phyloP scores from a whole-genome alignment of 257 asterid genomes.

The Solanum sitiens region DNA sequence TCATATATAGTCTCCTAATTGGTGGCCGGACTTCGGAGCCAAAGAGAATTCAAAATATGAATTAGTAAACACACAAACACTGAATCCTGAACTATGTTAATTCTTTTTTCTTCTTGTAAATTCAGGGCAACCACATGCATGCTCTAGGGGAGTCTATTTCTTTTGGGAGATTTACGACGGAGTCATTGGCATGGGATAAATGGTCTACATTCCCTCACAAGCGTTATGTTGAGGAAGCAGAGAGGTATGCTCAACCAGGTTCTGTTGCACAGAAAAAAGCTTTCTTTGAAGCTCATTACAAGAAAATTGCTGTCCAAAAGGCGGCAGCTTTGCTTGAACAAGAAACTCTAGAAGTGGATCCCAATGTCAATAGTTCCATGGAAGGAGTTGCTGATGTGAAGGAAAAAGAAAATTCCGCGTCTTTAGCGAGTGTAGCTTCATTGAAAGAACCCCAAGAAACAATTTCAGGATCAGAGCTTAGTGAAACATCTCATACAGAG shows the following conservation, averaged over 20 bases:
- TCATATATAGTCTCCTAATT: neutral
- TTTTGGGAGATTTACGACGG: conserved; percentile 70
- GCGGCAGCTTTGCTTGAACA: conserved; percentile 69
- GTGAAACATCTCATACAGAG: conserved; percentile 43
- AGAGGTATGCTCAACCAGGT: conserved; percentile 68
- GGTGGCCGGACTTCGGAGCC: neutral
- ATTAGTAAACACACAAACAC: neutral
- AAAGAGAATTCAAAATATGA: neutral
- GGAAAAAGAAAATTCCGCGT: neutral
- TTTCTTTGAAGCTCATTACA: conserved; percentile 98
- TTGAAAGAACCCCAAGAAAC: conserved; percentile 8
- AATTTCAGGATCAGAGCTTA: conserved; percentile 43
- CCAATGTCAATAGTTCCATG: neutral
- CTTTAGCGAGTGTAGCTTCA: neutral
- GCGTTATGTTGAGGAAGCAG: conserved; percentile 88
- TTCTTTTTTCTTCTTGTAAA: neutral
- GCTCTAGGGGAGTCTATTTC: conserved; percentile 78
- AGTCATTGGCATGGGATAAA: conserved; percentile 77
- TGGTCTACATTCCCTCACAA: conserved; percentile 84
- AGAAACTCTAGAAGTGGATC: neutral
- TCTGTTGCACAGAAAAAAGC: conserved; percentile 94
- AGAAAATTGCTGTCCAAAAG: conserved; percentile 76
- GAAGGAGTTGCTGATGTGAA: neutral
- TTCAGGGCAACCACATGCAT: conserved; percentile 59
- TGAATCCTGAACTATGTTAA: neutral